A percentile compares a stretch with the other conserved stretches of the same genome.
These are phyloP conservation scores for Podaxis sp. DNA, from an alignment of 768 basidiomycete species.

Conservation along the genomic window DNA sequence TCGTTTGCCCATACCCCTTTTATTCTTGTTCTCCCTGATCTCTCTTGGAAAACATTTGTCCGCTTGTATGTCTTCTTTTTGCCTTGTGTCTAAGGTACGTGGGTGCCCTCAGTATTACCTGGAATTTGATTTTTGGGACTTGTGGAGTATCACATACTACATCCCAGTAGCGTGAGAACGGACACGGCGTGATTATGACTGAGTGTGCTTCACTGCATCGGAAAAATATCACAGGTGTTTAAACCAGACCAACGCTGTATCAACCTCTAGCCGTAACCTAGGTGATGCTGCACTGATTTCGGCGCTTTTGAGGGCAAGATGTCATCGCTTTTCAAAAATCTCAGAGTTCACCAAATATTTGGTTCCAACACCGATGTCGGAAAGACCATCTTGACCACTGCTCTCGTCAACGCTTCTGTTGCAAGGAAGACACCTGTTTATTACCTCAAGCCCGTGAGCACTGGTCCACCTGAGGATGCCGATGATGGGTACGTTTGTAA, in stretches of 20 bases:
- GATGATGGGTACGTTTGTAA: constrained; percentile 65
- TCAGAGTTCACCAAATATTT: constrained; percentile 87
- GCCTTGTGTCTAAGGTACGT: background rate
- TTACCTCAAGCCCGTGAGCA: constrained; percentile 90
- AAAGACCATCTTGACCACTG: constrained; percentile 87
- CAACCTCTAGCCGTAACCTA: background rate
- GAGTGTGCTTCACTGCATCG: background rate
- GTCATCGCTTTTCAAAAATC: constrained; percentile 80
- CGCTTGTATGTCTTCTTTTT: background rate
- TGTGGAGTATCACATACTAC: too few species aligned
- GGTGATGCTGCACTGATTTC: background rate
- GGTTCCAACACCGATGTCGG: constrained; percentile 97
- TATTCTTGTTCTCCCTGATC: background rate
- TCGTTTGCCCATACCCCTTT: background rate
- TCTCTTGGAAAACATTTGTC: background rate
- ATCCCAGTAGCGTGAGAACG: background rate
- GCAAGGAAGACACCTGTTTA: constrained; percentile 45
- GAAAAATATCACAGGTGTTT: background rate
- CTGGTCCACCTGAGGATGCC: constrained; percentile 74
- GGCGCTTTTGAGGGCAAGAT: constrained; percentile 29
- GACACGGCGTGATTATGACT: background rate
- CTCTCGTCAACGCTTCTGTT: constrained; percentile 77
- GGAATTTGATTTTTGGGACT: background rate
- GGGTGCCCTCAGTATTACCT: background rate
- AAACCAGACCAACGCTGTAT: too few species aligned